Percentiles rank a stretch among this genome's conserved stretches.
phyloP scores from a whole-genome alignment of 1,284 basidiomycete genomes.

The Pisolithus thermaeus region DNA sequence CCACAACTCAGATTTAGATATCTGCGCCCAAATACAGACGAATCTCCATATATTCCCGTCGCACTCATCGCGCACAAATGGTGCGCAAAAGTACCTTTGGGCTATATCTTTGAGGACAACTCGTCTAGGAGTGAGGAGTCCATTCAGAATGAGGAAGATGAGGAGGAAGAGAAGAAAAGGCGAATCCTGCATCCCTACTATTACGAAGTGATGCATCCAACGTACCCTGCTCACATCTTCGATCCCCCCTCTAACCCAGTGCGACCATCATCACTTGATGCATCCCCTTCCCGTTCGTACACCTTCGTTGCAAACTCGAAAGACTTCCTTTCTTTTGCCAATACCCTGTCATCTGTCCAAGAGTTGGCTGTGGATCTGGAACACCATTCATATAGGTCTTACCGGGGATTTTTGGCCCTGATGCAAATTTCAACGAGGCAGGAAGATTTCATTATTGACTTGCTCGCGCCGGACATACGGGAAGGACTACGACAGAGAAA shows the following conservation, averaged over 20 bases:
- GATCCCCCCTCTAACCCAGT: constrained; percentile 38
- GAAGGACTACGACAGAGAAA: constrained; percentile 55
- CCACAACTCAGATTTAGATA: constrained; percentile 72
- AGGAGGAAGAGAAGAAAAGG: constrained; percentile 20
- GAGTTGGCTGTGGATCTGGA: constrained; percentile 95
- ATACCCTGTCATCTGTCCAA: constrained; percentile 53
- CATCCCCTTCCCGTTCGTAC: constrained; percentile 40
- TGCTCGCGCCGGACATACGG: constrained; percentile 61
- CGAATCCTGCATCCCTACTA: constrained; percentile 67
- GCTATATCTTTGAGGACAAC: constrained; percentile 44
- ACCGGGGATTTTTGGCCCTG: constrained; percentile 84
- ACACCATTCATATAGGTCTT: constrained; percentile 85
- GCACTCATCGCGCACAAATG: constrained; percentile 60
- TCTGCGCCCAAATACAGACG: constrained; percentile 49
- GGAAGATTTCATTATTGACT: constrained; percentile 86
- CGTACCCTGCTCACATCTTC: constrained; percentile 70
- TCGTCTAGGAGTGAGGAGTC: constrained; percentile 23
- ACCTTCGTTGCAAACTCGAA: constrained; percentile 65
- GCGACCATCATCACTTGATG: constrained; percentile 47
- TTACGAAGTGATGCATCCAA: constrained; percentile 71
- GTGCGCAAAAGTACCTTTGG: constrained; percentile 75
- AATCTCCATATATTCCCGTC: constrained; percentile 54
- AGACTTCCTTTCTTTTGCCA: constrained; percentile 59
- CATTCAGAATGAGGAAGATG: constrained; percentile 11
- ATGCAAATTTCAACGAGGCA: constrained; percentile 90